Evolutionary conservation across 164 flowering plant genomes (phyloP).

Genomic region (Brasenia schreberi): DNA sequence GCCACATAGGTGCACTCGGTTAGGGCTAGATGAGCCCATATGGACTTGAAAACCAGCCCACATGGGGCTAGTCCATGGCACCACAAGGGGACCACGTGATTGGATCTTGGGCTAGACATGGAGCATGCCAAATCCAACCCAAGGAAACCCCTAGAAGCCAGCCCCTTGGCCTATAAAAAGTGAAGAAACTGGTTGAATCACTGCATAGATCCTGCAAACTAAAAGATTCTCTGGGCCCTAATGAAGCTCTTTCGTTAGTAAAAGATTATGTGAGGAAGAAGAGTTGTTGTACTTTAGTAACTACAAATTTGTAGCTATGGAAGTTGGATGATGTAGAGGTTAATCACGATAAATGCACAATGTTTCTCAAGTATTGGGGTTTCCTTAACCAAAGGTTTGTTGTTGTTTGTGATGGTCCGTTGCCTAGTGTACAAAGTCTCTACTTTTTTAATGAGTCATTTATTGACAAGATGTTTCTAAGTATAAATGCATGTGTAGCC

Average conservation of each 20-base stretch:
- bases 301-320: slow-evolving; percentile 55
- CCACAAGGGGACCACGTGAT: too few relatives aligned
- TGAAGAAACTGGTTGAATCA: slow-evolving; percentile 24
- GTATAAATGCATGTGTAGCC: slow-evolving; percentile 50
- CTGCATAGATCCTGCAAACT: slow-evolving; percentile 34
- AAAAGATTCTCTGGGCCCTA: slow-evolving; percentile 25
- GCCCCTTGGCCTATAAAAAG: too few relatives aligned
- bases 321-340: slow-evolving; percentile 31
- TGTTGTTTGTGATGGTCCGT: background rate
- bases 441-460: background rate
- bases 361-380: slow-evolving; percentile 19
- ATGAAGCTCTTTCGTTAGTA: slow-evolving; percentile 26
- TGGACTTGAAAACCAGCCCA: too few relatives aligned
- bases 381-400: slow-evolving; percentile 47
- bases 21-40: too few relatives aligned
- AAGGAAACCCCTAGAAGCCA: too few relatives aligned
- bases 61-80: too few relatives aligned
- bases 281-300: slow-evolving; percentile 23
- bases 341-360: slow-evolving; percentile 20
- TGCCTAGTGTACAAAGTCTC: background rate
- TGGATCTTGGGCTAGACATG: too few relatives aligned
- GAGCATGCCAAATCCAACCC: too few relatives aligned
- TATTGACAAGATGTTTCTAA: slow-evolving; percentile 33
- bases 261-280: slow-evolving; percentile 37
- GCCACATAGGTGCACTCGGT: too few relatives aligned